These are phyloP conservation scores for Xylaria sp. DNA, from an alignment of 2,329 filamentous ascomycete genomes.

Conservation along the genomic window DNA sequence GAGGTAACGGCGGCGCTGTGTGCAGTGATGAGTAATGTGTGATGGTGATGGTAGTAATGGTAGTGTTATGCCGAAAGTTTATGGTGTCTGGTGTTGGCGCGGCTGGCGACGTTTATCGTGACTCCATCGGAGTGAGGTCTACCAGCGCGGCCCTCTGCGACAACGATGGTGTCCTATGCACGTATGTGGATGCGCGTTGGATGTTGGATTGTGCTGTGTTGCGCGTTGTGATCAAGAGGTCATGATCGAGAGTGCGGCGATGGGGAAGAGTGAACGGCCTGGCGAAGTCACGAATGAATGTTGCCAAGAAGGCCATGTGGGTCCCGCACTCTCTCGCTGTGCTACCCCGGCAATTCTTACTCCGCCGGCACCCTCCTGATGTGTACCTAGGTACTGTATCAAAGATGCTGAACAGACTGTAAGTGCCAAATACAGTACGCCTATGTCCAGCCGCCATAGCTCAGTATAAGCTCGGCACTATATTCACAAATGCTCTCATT, in stretches of 20 bases:
- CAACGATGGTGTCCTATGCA: not conserved
- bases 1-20: not conserved
- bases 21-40: not conserved
- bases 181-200: not conserved
- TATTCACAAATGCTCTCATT: too few relatives aligned
- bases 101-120: not conserved
- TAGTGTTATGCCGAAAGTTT: not conserved
- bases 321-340: not conserved
- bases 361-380: conserved; percentile 13
- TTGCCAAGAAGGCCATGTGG: conserved; percentile 31
- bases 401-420: conserved; percentile 1
- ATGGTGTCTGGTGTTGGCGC: not conserved
- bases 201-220: not conserved
- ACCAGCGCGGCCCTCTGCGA: not conserved
- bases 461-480: too few relatives aligned
- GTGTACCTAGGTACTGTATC: not conserved
- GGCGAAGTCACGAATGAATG: conserved; percentile 15
- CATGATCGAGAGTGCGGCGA: not conserved
- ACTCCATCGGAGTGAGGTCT: conserved; percentile 17
- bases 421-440: not conserved
- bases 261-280: conserved; percentile 5
- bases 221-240: conserved; percentile 10
- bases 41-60: not conserved
- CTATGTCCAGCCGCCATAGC: not conserved
- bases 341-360: conserved; percentile 3